Base-by-base conservation (phyloP, 2,329 filamentous ascomycete genomes). In the Podosphaera leucotricha region DNA sequence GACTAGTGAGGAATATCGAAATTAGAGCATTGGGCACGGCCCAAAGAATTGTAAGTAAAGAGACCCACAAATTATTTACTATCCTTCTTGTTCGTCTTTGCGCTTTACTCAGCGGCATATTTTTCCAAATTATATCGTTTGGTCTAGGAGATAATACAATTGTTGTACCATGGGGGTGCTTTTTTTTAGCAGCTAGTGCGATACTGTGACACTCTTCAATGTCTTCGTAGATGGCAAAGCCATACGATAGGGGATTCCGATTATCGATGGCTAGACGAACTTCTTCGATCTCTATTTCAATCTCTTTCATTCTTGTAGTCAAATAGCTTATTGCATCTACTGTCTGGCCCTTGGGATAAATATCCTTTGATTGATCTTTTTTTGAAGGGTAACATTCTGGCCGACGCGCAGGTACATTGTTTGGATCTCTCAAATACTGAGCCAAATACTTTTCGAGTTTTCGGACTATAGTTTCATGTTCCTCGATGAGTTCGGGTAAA, bases 121-220 rank as follows among this genome's bases (percentile, higher is more conserved):
- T 98, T 58, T 84, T 79, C 90, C 90, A 98, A 50, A 98, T 92
- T 44, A 98, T 72, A 58, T 95, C 87, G 57, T 81, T 84, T 2
- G 90, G 87, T 46, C 76, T 75, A 2, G 90, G 85, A 1, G 90
- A 86, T 13, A 95, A 68, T 5, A 65, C 68, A 45, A 98, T 73
- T 0, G 72, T 80, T 0, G 84, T 76, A 4, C 83, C 83, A 36
- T 81, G 69, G 0, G 83, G 82, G 52, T 79, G 80, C 64, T 90
- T 90, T 41, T 75, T 81, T 46, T 80, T 80, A 19, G 80, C 74
- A 8, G 77, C 71, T 61, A 80, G 92, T 10, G 86, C 90, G 49
- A 92, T 85, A 18, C 72, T 73, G 56, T 98, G 90, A 0, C 90
- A 84, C 53, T 92, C 82, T 46, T 77, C 70, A 45, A 98, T 92